These are phyloP conservation scores for Tulasnella sp. DNA, from an alignment of 768 basidiomycete species.

Conservation along the genomic window DNA sequence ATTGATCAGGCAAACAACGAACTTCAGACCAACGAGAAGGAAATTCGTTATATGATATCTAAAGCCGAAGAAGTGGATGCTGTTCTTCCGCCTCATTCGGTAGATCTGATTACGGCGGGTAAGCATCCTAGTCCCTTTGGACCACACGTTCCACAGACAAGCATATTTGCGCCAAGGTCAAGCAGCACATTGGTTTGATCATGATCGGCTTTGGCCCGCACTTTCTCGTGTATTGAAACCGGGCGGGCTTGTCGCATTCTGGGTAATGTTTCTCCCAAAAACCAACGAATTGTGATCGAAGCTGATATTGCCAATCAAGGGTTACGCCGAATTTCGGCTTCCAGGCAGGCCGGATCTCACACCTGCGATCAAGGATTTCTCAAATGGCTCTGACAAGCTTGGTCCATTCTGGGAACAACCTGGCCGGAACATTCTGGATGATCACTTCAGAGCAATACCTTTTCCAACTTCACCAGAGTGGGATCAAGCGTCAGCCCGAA, in stretches of 20 bases:
- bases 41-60: background rate
- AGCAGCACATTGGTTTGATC: conserved; percentile 27
- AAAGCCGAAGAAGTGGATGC: conserved; percentile 40
- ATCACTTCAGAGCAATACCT: conserved; percentile 53
- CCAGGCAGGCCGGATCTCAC: conserved; percentile 44
- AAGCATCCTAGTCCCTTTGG: conserved; percentile 24
- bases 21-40: background rate
- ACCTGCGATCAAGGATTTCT: conserved; percentile 45
- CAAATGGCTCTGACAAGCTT: conserved; percentile 28
- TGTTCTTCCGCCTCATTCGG: conserved; percentile 30
- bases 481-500: conserved; percentile 19
- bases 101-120: conserved; percentile 25
- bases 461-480: conserved; percentile 21
- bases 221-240: conserved; percentile 20
- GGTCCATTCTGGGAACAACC: conserved; percentile 73
- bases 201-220: conserved; percentile 22
- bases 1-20: conserved; percentile 34
- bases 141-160: background rate
- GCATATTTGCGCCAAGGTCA: conserved; percentile 18
- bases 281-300: too few relatives aligned
- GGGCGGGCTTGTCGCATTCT: conserved; percentile 25
- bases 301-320: too few relatives aligned
- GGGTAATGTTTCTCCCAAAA: too few relatives aligned
- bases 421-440: conserved; percentile 61
- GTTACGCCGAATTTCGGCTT: conserved; percentile 60